phyloP scores from a whole-genome alignment of 2,329 filamentous ascomycete genomes.

The Trichoderma cornu-damae region DNA sequence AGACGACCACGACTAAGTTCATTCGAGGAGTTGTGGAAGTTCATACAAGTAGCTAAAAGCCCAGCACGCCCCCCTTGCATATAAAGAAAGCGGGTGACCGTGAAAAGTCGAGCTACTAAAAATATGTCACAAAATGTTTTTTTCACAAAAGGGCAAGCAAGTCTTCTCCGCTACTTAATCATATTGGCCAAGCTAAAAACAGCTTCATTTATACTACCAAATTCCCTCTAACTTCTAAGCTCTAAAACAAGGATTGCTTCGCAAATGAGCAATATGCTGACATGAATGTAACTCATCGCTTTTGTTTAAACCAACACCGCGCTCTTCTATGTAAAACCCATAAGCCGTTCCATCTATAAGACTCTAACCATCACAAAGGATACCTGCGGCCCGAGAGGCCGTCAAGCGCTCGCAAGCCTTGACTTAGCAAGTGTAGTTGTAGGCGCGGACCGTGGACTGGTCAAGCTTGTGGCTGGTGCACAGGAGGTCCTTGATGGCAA shows the following conservation, averaged over 20 bases:
- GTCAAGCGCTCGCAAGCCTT: background rate
- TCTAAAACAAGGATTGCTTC: slow-evolving; percentile 12
- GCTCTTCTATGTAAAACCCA: slow-evolving; percentile 8
- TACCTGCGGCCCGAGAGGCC: background rate
- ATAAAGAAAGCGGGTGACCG: too few relatives aligned
- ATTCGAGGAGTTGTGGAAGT: background rate
- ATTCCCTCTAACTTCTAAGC: background rate
- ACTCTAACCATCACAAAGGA: background rate
- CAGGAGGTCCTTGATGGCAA: slow-evolving; percentile 30
- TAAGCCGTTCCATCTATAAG: background rate
- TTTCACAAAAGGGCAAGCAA: background rate
- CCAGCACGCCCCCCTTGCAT: background rate
- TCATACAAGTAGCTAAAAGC: background rate
- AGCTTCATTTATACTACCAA: slow-evolving; percentile 10
- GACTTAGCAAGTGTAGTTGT: slow-evolving; percentile 32
- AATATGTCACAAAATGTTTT: too few relatives aligned
- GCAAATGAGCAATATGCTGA: slow-evolving; percentile 6
- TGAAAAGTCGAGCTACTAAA: background rate
- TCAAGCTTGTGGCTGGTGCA: slow-evolving; percentile 32
- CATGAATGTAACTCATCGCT: slow-evolving; percentile 5
- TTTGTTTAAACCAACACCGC: slow-evolving; percentile 1
- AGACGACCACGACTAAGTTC: background rate
- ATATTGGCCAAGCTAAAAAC: slow-evolving; percentile 2
- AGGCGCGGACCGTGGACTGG: slow-evolving; percentile 28
- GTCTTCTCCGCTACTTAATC: background rate